These are phyloP conservation scores for Chalara sp. DNA, from an alignment of 2,329 filamentous ascomycete species.

Conservation along the genomic window DNA sequence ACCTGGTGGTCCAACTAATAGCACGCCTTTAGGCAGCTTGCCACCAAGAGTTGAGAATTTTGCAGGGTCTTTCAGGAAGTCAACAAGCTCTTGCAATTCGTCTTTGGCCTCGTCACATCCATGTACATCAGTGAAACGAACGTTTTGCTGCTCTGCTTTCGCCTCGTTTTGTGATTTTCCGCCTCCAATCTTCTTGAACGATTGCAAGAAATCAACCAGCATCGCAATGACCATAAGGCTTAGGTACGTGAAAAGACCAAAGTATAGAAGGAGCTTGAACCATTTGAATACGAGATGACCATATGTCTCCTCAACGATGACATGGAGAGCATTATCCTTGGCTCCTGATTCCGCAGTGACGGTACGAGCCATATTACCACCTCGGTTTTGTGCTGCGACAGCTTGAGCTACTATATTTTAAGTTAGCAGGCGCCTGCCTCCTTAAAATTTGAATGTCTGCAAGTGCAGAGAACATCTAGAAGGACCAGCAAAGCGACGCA, in stretches of 20 bases:
- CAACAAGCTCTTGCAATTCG: slow-evolving; percentile 92
- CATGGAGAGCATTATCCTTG: slow-evolving; percentile 84
- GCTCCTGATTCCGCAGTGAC: slow-evolving; percentile 51
- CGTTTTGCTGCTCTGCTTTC: slow-evolving; percentile 86
- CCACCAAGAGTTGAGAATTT: slow-evolving; percentile 91
- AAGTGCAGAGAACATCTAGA: too few species aligned
- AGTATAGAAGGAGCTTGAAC: slow-evolving; percentile 79
- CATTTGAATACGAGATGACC: slow-evolving; percentile 79
- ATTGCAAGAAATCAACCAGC: slow-evolving; percentile 72
- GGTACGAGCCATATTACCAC: slow-evolving; percentile 51
- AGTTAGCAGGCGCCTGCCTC: too few species aligned
- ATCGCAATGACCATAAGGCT: slow-evolving; percentile 74
- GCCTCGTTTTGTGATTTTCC: slow-evolving; percentile 70
- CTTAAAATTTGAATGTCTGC: too few species aligned
- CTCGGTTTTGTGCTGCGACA: slow-evolving; percentile 63
- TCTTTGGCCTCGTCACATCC: slow-evolving; percentile 98
- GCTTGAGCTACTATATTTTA: slow-evolving; percentile 58
- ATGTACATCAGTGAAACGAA: slow-evolving; percentile 88
- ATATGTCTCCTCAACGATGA: slow-evolving; percentile 87
- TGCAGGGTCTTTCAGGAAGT: slow-evolving; percentile 89
- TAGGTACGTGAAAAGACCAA: slow-evolving; percentile 72
- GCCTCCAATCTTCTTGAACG: slow-evolving; percentile 66
- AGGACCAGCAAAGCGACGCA: too few species aligned
- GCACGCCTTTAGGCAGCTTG: slow-evolving; percentile 93
- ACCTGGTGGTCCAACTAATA: slow-evolving; percentile 90